These are phyloP conservation scores for Teunomyces barrocoloradensis DNA, from an alignment of 805 yeast genomes.

Conservation along the genomic window DNA sequence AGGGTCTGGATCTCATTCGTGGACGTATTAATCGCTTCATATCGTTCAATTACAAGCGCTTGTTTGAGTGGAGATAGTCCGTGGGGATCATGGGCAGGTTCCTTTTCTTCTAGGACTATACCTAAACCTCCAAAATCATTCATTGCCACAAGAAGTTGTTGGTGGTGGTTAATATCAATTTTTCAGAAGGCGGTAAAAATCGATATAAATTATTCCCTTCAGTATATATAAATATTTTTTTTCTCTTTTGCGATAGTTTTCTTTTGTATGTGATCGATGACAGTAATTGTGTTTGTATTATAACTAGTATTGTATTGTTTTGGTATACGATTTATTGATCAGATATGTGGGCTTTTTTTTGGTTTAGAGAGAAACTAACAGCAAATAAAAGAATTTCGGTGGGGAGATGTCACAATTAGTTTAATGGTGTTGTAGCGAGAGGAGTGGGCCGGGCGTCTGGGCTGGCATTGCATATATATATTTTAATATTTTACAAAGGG, in stretches of 20 bases:
- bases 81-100: slow-evolving; percentile 5
- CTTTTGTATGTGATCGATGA: no score
- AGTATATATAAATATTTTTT: no score
- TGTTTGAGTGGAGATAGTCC: slow-evolving; percentile 2
- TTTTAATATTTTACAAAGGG: not conserved
- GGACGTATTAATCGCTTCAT: not conserved
- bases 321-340: no score
- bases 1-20: not conserved
- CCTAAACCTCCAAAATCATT: slow-evolving; percentile 27
- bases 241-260: no score
- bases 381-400: no score
- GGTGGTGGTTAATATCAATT: slow-evolving; percentile 5
- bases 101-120: slow-evolving; percentile 30
- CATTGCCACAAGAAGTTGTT: slow-evolving; percentile 6
- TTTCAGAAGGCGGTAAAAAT: not conserved
- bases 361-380: no score
- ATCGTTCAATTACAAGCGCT: not conserved
- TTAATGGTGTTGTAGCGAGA: not conserved
- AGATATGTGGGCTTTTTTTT: no score
- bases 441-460: not conserved
- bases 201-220: no score
- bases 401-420: not conserved
- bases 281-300: no score
- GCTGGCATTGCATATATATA: not conserved
- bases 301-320: no score